Base-by-base conservation (phyloP, 2,329 filamentous ascomycete species). In the Davidsoniella australis region DNA sequence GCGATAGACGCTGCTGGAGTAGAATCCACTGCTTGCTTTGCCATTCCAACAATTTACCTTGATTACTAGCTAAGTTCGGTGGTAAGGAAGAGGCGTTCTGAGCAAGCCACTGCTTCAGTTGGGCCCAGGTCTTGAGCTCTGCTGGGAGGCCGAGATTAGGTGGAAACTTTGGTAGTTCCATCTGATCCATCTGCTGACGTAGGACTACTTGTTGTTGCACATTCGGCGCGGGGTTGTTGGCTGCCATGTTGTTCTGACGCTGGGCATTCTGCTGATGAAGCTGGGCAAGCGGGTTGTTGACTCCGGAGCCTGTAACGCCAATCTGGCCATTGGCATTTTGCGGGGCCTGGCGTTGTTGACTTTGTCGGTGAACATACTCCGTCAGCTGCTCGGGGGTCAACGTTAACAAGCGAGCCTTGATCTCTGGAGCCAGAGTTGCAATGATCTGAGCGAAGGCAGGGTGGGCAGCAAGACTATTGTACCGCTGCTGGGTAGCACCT, bases 311-410 rank as follows among this genome's bases (percentile, higher is more conserved):
- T 3, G n/a, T 16, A 46, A 18, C 18, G 9, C 44, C 44, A 39
- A 29, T 14, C 24, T 39, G 33, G 18, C 44, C 44, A 8, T 46
- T 46, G 4, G 44, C 44, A n/a, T 20, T 48, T 55, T 54, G 46
- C 46, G 33, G 41, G 7, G 23, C n/a, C 24, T n/a, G 17, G n/a
- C 24, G 46, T 26, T 33, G 41, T n/a, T 48, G 46, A 4, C 41
- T 41, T 10, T 42, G 39, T 9, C 63, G 46, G 6, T 48, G 37
- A 20, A 40, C 4, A 47, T 74, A 58, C 39, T 77, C 73, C 20
- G 67, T 66, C 9, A 74, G 57, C 58, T 73, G 73, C 1, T 75
- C 71, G 0, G 63, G 65, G 0, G 71, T 64, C 42, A 76, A 53
- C 9, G 53, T 57, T 36, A 63, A 61, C 6, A 77, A 60, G 1